A percentile compares a stretch with the other conserved stretches of the same genome.
These are phyloP conservation scores for Dianthus caryophyllus DNA, from an alignment of 148 eudicot genomes.

Conservation along the genomic window DNA sequence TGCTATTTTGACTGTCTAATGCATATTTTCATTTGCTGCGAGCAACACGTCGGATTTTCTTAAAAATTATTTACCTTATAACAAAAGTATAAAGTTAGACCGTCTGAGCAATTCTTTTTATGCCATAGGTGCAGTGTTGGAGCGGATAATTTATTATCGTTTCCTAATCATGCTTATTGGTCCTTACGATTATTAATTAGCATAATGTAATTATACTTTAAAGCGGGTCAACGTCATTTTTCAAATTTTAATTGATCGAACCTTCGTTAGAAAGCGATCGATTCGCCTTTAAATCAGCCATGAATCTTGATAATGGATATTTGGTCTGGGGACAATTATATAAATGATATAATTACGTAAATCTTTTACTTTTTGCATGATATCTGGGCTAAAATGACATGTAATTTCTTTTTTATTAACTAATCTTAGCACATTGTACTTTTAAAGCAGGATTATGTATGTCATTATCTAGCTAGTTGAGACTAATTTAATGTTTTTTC, in stretches of 20 bases:
- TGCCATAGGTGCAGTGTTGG: too few species aligned
- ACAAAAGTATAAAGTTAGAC: too few species aligned
- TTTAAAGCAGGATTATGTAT: constrained; percentile 13
- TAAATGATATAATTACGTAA: constrained; percentile 16
- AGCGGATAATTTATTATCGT: too few species aligned
- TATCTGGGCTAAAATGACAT: constrained; percentile 25
- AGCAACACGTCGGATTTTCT: too few species aligned
- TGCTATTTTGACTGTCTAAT: neutral
- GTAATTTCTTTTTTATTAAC: neutral
- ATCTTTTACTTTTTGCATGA: constrained; percentile 27
- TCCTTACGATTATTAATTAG: constrained; percentile 1
- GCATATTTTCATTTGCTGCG: neutral
- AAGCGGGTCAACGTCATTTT: neutral
- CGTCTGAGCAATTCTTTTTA: too few species aligned
- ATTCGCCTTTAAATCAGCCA: neutral
- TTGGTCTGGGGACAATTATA: constrained; percentile 8
- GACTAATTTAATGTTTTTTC: neutral
- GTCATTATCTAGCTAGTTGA: constrained; percentile 20
- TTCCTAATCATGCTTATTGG: neutral
- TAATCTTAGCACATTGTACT: constrained; percentile 13
- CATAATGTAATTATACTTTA: neutral
- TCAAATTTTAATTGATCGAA: neutral
- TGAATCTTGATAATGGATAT: neutral
- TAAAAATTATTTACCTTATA: too few species aligned
- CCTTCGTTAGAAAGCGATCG: constrained; percentile 17